Evolutionary conservation across 345 rosid genomes (phyloP).

Genomic region (Kernera saxatilis): DNA sequence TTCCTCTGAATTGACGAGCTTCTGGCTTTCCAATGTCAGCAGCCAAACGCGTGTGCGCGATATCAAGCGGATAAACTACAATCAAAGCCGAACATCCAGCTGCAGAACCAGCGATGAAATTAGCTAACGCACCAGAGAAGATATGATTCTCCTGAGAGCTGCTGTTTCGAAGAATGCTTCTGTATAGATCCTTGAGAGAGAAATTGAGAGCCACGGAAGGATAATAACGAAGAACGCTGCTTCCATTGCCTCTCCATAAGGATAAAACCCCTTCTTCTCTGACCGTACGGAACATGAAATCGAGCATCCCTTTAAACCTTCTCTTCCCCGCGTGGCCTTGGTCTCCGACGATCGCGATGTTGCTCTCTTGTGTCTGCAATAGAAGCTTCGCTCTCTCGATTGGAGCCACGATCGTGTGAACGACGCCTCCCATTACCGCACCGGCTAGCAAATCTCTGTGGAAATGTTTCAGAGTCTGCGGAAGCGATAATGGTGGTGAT

Average conservation of each 20-base stretch:
- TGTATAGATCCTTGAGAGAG: constrained; percentile 89
- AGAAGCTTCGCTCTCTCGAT: constrained; percentile 86
- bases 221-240: constrained; percentile 82
- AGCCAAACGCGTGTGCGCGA: constrained; percentile 88
- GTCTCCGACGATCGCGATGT: constrained; percentile 62
- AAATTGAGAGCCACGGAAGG: constrained; percentile 98
- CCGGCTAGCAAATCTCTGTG: constrained; percentile 88
- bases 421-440: constrained; percentile 87
- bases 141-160: constrained; percentile 41
- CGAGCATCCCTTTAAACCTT: constrained; percentile 85
- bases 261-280: constrained; percentile 83
- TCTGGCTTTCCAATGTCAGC: constrained; percentile 78
- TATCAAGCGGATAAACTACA: constrained; percentile 86
- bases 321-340: constrained; percentile 33
- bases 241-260: constrained; percentile 97
- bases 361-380: constrained; percentile 95
- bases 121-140: constrained; percentile 69
- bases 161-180: constrained; percentile 57
- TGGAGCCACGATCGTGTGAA: constrained; percentile 97
- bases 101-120: constrained; percentile 84
- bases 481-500: constrained; percentile 2
- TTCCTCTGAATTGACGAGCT: constrained; percentile 80
- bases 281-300: constrained; percentile 75
- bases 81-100: constrained; percentile 83
- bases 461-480: constrained; percentile 40